Evolutionary conservation across 192 early-diverging fungal species (phyloP).

Genomic region (Glomus cerebriforme): DNA sequence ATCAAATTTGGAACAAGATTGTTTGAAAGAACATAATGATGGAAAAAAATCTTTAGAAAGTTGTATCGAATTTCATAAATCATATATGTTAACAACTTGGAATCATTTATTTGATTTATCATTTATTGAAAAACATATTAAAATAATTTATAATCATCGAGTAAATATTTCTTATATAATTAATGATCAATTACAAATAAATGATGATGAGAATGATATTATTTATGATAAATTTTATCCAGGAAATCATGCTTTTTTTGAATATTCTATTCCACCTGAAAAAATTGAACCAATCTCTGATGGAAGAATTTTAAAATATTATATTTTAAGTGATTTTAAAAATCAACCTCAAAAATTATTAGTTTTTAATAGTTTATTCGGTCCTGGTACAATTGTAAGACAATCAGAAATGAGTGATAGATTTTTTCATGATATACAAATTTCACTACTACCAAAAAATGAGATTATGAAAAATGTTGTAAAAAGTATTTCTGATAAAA

Average conservation of each 20-base stretch:
- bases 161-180: too few species aligned
- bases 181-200: neutral
- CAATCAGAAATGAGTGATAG: constrained; percentile 43
- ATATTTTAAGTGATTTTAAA: constrained; percentile 39
- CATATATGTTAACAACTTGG: constrained; percentile 1
- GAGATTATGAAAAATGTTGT: constrained; percentile 46
- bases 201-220: neutral
- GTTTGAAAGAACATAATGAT: neutral
- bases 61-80: neutral
- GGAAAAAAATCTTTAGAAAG: neutral
- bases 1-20: neutral
- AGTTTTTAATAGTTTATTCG: constrained; percentile 59
- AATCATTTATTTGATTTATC: neutral
- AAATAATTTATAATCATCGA: neutral
- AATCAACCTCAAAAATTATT: constrained; percentile 40
- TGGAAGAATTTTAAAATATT: constrained; percentile 2
- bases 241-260: neutral
- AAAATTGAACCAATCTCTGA: constrained; percentile 36
- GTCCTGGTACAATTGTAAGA: constrained; percentile 47
- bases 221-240: neutral
- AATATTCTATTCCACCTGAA: neutral
- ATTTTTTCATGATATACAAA: constrained; percentile 40
- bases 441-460: constrained; percentile 50
- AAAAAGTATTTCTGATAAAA: constrained; percentile 39
- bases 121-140: neutral